These are phyloP conservation scores for Ophiosphaerella herpotricha DNA, from an alignment of 2,329 filamentous ascomycete genomes.

Conservation along the genomic window DNA sequence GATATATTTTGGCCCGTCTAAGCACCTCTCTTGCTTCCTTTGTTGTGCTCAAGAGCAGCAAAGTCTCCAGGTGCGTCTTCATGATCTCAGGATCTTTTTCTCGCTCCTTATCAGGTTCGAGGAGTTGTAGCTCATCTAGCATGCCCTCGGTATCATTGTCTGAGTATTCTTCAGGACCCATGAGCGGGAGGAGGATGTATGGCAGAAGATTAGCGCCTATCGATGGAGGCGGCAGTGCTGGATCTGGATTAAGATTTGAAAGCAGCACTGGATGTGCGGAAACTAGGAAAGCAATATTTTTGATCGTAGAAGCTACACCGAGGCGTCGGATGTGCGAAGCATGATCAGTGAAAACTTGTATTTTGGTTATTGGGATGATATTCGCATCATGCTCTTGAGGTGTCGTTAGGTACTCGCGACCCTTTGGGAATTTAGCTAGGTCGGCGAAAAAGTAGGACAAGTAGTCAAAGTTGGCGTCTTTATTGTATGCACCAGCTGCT, in stretches of 20 bases:
- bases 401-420: slow-evolving; percentile 74
- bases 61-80: slow-evolving; percentile 84
- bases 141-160: slow-evolving; percentile 86
- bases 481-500: slow-evolving; percentile 80
- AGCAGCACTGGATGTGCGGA: slow-evolving; percentile 73
- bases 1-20: slow-evolving; percentile 81
- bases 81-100: slow-evolving; percentile 78
- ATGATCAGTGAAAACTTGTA: slow-evolving; percentile 94
- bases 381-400: slow-evolving; percentile 74
- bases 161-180: slow-evolving; percentile 83
- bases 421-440: slow-evolving; percentile 75
- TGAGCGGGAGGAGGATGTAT: slow-evolving; percentile 86
- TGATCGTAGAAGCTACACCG: slow-evolving; percentile 95
- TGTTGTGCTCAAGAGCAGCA: slow-evolving; percentile 81
- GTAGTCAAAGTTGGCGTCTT: slow-evolving; percentile 86
- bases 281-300: slow-evolving; percentile 88
- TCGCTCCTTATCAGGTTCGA: slow-evolving; percentile 86
- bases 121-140: slow-evolving; percentile 85
- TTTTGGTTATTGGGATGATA: slow-evolving; percentile 85
- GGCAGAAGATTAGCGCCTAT: slow-evolving; percentile 80
- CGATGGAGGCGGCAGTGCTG: slow-evolving; percentile 52
- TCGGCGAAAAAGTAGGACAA: slow-evolving; percentile 94
- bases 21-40: slow-evolving; percentile 74
- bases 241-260: slow-evolving; percentile 42
- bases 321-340: slow-evolving; percentile 79